Evolutionary conservation across 805 yeast species (phyloP).

Genomic region (Metschnikowia henanensis): DNA sequence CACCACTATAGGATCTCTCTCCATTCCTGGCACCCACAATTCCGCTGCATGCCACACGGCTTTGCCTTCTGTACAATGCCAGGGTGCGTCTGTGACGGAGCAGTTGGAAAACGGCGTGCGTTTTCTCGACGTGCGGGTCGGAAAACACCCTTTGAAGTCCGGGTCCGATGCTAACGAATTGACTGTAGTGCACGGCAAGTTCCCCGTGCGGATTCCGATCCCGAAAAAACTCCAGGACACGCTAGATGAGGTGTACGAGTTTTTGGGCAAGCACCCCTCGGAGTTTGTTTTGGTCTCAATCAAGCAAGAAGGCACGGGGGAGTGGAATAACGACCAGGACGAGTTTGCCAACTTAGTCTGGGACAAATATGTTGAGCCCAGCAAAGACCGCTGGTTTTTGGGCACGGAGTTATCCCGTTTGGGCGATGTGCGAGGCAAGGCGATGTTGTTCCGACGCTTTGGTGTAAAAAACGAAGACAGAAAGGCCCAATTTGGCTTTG

Average conservation of each 20-base stretch:
- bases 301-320: conserved; percentile 71
- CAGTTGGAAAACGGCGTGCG: conserved; percentile 77
- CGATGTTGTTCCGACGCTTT: conserved; percentile 65
- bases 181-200: conserved; percentile 72
- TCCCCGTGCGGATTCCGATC: conserved; percentile 65
- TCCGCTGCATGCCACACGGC: conserved; percentile 72
- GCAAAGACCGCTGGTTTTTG: conserved; percentile 61
- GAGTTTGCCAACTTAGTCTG: conserved; percentile 65
- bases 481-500: conserved; percentile 55
- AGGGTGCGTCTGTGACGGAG: conserved; percentile 55
- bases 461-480: conserved; percentile 53
- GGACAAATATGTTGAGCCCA: conserved; percentile 51
- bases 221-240: conserved; percentile 52
- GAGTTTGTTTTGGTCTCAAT: conserved; percentile 68
- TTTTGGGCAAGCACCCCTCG: conserved; percentile 49
- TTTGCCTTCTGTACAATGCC: conserved; percentile 77
- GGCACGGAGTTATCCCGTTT: conserved; percentile 54
- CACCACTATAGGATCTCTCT: conserved; percentile 48
- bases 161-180: conserved; percentile 53
- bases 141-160: conserved; percentile 54
- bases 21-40: conserved; percentile 87
- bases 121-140: conserved; percentile 66
- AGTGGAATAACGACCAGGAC: conserved; percentile 61
- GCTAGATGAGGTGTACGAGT: conserved; percentile 58
- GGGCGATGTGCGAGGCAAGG: conserved; percentile 67